A percentile compares a stretch with the other conserved stretches of the same genome.
These are phyloP conservation scores for Aspergillus indologenus DNA, from an alignment of 495 filamentous ascomycete species.

Conservation along the genomic window DNA sequence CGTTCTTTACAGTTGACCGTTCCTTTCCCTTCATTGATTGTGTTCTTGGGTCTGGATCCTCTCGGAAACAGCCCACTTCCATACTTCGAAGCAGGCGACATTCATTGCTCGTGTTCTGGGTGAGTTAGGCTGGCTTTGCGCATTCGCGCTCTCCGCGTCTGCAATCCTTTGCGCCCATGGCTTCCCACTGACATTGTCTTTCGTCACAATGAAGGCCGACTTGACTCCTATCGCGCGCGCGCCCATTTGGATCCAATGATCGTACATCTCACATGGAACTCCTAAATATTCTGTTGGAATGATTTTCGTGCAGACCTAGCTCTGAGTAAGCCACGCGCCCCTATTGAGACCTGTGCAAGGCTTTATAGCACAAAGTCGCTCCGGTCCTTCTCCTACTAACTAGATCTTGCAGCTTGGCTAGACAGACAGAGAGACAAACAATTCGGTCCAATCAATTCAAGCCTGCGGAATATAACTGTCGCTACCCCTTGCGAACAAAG, in stretches of 20 bases:
- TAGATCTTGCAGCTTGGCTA: not conserved
- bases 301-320: not conserved
- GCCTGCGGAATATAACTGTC: not conserved
- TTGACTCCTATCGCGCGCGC: not conserved
- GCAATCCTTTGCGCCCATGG: conserved; percentile 14
- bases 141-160: conserved; percentile 12
- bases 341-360: not conserved
- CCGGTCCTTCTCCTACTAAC: not conserved
- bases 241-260: not conserved
- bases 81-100: conserved; percentile 17
- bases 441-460: not conserved
- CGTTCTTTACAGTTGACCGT: not conserved
- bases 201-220: not conserved
- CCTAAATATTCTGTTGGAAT: not conserved
- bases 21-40: not conserved
- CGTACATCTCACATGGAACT: not conserved
- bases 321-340: conserved; percentile 1
- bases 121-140: conserved; percentile 12
- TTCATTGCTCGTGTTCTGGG: conserved; percentile 13
- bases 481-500: not conserved
- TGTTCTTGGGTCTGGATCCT: conserved; percentile 4
- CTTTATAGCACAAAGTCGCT: not conserved
- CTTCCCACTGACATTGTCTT: conserved; percentile 14
- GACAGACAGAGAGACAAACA: not conserved
- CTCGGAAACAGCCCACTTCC: conserved; percentile 7